Evolutionary conservation across 805 yeast genomes (phyloP), one percentile per base, ranked within the genome.

Genomic region (Cyberlindnera subsufficiens): DNA sequence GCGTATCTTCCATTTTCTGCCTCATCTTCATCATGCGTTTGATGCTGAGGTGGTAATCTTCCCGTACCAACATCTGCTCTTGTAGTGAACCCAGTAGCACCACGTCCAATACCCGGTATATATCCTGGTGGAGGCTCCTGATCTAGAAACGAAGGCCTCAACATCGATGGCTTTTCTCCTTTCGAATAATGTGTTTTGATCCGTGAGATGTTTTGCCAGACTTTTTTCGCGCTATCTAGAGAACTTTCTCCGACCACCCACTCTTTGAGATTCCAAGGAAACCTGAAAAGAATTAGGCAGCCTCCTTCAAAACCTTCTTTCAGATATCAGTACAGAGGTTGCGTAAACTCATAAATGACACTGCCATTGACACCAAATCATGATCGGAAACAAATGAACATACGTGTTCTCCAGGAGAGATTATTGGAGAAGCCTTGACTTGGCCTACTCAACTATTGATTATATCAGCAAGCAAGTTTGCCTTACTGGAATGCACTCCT

Each of bases 51-150:
- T 45, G 52, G 59, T 47, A 69, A 49, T 44, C 66, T 45, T 2
- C 73, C 71, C 15, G 71, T 66, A 0, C 87, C 87, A 14, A 84
- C 60, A 48, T 84, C 95, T 1, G 93, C 87, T 45, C 88, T 75
- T 0, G 96, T 88, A 0, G 90, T 80, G 62, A 93, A 90, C 5
- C 97, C 98, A 1, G 86, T 77, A 2, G 97, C 98, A 22, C 99
- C 99, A 58, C 99, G 71, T 0, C 97, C 98, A 7, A 89, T 64
- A 20, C 99, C 99, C 3, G 98, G 84, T 33, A 89, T 75, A 58
- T 91, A 91, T 6, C 95, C 95, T 2, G 83, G 76, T 0, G 99
- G 99, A 1, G 98, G 83, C 47, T 80, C 79, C 65, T 85, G 87
- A 56, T 84, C 88, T 38, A 91, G 67, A 63, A 93, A 93, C 5